phyloP scores from a whole-genome alignment of 306 rosid species.

The Cicer cuneatum region DNA sequence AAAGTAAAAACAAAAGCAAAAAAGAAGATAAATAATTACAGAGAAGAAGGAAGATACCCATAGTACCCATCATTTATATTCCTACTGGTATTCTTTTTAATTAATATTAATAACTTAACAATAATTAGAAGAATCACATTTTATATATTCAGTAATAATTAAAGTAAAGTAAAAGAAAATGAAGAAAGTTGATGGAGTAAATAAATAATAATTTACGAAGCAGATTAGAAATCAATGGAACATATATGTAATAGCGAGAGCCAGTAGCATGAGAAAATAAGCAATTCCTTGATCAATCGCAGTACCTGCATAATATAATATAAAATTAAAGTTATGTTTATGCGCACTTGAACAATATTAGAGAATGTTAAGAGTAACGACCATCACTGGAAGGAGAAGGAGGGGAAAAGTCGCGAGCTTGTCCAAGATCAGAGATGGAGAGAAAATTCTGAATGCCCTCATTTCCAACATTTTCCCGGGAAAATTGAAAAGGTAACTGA shows the following conservation, averaged over 20 bases:
- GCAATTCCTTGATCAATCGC: conserved; percentile 77
- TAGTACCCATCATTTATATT: neutral
- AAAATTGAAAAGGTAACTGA: neutral
- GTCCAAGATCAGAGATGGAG: conserved; percentile 35
- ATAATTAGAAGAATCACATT: neutral
- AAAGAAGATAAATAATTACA: neutral
- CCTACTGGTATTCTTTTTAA: neutral
- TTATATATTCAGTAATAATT: neutral
- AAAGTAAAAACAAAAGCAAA: too few relatives aligned
- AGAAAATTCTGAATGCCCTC: conserved; percentile 39
- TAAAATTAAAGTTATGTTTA: neutral
- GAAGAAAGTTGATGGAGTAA: conserved; percentile 16
- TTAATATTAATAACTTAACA: neutral
- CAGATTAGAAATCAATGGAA: conserved; percentile 49
- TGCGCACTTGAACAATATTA: neutral
- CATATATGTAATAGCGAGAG: conserved; percentile 65
- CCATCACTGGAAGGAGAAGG: conserved; percentile 61
- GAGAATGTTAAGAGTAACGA: conserved; percentile 28
- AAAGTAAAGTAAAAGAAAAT: neutral
- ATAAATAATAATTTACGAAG: neutral
- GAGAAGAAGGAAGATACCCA: neutral
- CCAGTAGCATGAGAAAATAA: conserved; percentile 58
- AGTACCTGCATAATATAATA: conserved; percentile 44
- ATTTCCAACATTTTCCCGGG: conserved; percentile 29
- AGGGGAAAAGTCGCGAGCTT: conserved; percentile 50